These are phyloP conservation scores for Cardamine chenopodiifolia DNA, from an alignment of 345 rosid genomes.

Conservation along the genomic window DNA sequence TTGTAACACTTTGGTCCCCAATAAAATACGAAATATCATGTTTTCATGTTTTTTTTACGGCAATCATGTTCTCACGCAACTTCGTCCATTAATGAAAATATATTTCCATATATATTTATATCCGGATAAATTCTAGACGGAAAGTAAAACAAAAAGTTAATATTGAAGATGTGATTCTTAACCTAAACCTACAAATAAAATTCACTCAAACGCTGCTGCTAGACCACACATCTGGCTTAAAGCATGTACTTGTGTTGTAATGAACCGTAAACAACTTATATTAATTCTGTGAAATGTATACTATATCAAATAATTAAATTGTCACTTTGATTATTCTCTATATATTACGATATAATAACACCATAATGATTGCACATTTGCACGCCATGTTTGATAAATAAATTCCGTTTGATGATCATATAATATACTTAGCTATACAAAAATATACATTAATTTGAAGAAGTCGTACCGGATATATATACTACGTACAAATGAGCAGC, in stretches of 20 bases:
- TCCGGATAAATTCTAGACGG: neutral
- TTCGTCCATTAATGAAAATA: neutral
- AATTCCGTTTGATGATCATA: constrained; percentile 2
- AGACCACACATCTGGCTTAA: constrained; percentile 10
- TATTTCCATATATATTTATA: neutral
- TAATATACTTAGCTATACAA: neutral
- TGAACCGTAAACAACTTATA: neutral
- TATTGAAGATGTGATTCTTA: neutral
- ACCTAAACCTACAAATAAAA: neutral
- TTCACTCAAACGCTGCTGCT: neutral
- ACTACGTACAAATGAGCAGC: constrained; percentile 23
- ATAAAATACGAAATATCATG: neutral
- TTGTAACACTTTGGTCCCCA: neutral
- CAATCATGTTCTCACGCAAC: too few relatives aligned
- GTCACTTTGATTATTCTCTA: constrained; percentile 8
- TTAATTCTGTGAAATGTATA: neutral
- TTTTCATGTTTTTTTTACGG: neutral
- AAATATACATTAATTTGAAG: constrained; percentile 16
- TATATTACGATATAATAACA: neutral
- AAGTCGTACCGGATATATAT: constrained; percentile 29
- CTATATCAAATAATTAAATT: neutral
- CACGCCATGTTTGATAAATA: constrained; percentile 25
- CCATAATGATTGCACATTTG: constrained; percentile 17
- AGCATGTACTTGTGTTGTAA: neutral
- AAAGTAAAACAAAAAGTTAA: neutral